Conservation (phyloP, 2,329 filamentous ascomycete species). For the Corynespora cassiicola region DNA sequence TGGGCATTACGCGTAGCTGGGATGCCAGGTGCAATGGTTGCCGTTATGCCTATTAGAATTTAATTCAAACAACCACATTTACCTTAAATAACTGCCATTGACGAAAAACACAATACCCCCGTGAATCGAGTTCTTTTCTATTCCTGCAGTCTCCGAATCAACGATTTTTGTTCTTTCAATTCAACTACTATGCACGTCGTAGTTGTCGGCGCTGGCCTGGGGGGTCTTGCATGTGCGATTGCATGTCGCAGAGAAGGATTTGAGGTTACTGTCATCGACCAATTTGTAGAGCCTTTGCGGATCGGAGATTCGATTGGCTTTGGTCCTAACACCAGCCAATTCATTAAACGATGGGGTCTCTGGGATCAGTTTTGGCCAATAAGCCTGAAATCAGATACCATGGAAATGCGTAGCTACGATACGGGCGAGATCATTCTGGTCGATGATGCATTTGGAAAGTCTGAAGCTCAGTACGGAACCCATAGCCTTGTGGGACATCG, state of each 20-base stretch:
- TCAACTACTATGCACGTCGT: no score
- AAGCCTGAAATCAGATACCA: neutral
- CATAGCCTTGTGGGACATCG: neutral
- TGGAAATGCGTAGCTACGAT: neutral
- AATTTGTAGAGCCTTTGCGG: neutral
- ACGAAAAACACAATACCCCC: no score
- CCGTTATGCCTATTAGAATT: no score
- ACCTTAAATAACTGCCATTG: no score
- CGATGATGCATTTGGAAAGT: neutral
- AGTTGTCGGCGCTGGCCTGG: neutral
- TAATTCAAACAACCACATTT: no score
- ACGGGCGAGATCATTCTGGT: neutral
- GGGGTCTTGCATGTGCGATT: neutral
- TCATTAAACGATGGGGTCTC: slow-evolving; percentile 1
- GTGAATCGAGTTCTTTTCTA: no score
- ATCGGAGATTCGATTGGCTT: slow-evolving; percentile 1
- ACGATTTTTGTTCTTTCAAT: no score
- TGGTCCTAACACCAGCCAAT: neutral
- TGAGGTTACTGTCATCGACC: neutral
- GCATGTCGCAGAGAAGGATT: neutral
- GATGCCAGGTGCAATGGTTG: no score
- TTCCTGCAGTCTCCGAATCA: no score
- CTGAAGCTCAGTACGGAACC: no score
- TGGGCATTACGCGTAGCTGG: no score
- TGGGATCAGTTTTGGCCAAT: no score